Evolutionary conservation across 2,329 filamentous ascomycete species (phyloP).

Genomic region (Parastagonospora nodorum): DNA sequence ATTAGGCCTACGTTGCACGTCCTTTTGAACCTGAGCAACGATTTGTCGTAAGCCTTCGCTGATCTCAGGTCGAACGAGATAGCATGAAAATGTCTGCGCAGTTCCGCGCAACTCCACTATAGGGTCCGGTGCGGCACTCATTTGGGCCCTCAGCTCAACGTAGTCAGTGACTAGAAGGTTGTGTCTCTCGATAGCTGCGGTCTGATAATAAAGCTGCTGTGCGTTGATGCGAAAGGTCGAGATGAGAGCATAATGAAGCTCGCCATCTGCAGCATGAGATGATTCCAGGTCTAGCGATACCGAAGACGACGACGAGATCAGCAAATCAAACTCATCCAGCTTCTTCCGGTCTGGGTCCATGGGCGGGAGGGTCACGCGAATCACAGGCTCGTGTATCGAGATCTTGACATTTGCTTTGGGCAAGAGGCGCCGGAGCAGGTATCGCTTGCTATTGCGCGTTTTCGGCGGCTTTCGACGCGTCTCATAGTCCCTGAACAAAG

Average conservation of each 20-base stretch:
- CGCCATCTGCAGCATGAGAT: constrained; percentile 84
- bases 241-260: constrained; percentile 83
- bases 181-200: constrained; percentile 78
- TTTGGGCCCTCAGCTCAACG: constrained; percentile 82
- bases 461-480: constrained; percentile 29
- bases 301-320: constrained; percentile 94
- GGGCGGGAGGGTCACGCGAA: constrained; percentile 85
- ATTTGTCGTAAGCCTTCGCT: constrained; percentile 92
- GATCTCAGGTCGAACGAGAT: constrained; percentile 90
- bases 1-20: constrained; percentile 41
- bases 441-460: constrained; percentile 50
- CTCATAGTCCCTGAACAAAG: constrained; percentile 65
- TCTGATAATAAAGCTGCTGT: constrained; percentile 94
- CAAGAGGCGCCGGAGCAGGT: constrained; percentile 84
- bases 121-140: constrained; percentile 84
- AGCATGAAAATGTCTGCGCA: constrained; percentile 84
- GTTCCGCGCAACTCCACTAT: constrained; percentile 79
- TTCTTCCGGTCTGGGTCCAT: constrained; percentile 63
- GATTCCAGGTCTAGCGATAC: constrained; percentile 93
- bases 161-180: constrained; percentile 87
- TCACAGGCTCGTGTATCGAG: constrained; percentile 93
- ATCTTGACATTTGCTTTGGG: constrained; percentile 95
- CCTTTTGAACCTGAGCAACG: constrained; percentile 74
- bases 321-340: constrained; percentile 86
- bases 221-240: constrained; percentile 83